phyloP scores from a whole-genome alignment of 2,329 filamentous ascomycete genomes.

The Ambrosiella beaveri region DNA sequence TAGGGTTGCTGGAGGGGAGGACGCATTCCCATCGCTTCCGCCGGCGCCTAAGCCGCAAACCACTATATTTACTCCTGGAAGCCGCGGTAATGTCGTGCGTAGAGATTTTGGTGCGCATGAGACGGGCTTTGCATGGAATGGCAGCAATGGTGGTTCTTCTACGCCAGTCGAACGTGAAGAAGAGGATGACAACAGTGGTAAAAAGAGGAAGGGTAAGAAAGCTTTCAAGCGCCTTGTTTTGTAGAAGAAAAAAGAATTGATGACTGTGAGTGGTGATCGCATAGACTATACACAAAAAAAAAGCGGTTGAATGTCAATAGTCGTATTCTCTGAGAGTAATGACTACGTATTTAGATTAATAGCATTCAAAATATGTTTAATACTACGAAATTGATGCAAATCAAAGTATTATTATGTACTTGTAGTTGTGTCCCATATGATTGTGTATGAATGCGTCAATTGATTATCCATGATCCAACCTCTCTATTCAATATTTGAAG shows the following conservation, averaged over 20 bases:
- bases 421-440: too few species aligned
- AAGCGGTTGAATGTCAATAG: not conserved
- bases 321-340: too few species aligned
- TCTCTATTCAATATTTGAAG: too few species aligned
- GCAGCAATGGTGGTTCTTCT: conserved; percentile 14
- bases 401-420: too few species aligned
- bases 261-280: not conserved
- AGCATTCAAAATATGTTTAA: too few species aligned
- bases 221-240: conserved; percentile 6
- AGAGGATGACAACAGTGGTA: conserved; percentile 19
- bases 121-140: conserved; percentile 38
- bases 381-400: too few species aligned
- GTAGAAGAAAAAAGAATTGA: not conserved
- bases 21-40: conserved; percentile 71
- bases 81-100: conserved; percentile 29
- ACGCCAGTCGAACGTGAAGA: conserved; percentile 17
- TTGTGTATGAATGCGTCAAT: too few species aligned
- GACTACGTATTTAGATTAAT: too few species aligned
- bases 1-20: conserved; percentile 21
- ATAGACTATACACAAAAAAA: not conserved
- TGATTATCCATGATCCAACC: too few species aligned
- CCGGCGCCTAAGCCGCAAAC: conserved; percentile 52
- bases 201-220: conserved; percentile 44
- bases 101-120: conserved; percentile 31
- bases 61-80: conserved; percentile 44